These are phyloP conservation scores for Millerozyma miso DNA, from an alignment of 805 yeast genomes.

Conservation along the genomic window DNA sequence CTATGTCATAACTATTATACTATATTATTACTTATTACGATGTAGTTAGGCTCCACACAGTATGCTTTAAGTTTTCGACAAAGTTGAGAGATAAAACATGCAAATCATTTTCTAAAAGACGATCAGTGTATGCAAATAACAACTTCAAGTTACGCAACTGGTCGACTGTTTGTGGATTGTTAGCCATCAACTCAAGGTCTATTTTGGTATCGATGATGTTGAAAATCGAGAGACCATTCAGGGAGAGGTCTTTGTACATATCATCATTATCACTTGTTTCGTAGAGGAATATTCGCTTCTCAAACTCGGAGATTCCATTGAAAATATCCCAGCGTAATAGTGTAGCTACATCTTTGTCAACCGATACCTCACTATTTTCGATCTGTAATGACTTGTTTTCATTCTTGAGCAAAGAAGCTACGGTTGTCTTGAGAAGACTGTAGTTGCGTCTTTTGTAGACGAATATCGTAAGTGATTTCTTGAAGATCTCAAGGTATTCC, in stretches of 20 bases:
- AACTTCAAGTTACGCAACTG: constrained; percentile 63
- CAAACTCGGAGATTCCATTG: constrained; percentile 20
- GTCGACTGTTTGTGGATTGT: constrained; percentile 39
- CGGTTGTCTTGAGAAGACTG: constrained; percentile 30
- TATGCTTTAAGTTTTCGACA: constrained; percentile 48
- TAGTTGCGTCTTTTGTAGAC: constrained; percentile 47
- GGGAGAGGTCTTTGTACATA: constrained; percentile 12
- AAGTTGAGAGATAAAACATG: constrained; percentile 47
- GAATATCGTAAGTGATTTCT: constrained; percentile 43
- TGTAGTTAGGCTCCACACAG: constrained; percentile 27
- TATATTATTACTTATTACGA: constrained; percentile 1
- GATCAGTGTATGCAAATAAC: constrained; percentile 58
- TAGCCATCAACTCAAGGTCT: constrained; percentile 44
- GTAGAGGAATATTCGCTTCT: constrained; percentile 25
- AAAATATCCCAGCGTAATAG: constrained; percentile 21
- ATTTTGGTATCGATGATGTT: constrained; percentile 50
- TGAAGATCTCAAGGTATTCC: constrained; percentile 41
- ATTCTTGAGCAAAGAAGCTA: constrained; percentile 30
- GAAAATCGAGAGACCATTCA: constrained; percentile 38
- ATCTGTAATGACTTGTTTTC: constrained; percentile 27
- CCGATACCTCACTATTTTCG: constrained; percentile 22
- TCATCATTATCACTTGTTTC: constrained; percentile 18
- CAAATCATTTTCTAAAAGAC: constrained; percentile 30
- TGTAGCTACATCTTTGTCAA: constrained; percentile 21
- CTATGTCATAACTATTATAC: too few species aligned